These are phyloP conservation scores for Nitzschia inconspicua DNA, from an alignment of 108 stramenopile genomes.

Conservation along the genomic window DNA sequence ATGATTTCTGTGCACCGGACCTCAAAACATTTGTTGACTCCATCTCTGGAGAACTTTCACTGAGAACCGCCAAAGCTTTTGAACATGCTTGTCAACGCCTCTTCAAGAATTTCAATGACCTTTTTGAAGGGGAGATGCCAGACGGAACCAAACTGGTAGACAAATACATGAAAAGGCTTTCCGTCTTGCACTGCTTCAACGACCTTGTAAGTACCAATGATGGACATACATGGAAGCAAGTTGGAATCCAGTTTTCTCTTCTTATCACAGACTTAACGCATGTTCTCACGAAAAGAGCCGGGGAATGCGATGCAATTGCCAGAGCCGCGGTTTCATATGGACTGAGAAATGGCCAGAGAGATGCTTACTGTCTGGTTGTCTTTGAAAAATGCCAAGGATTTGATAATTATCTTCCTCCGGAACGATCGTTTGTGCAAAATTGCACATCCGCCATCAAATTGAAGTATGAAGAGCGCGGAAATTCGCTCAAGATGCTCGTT, in stretches of 20 bases:
- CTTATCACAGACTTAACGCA: no score
- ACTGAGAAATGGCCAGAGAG: conserved; percentile 1
- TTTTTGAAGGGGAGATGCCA: neutral
- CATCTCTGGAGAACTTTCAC: neutral
- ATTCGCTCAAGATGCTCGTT: no score
- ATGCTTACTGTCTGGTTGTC: conserved; percentile 2
- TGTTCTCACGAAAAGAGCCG: neutral
- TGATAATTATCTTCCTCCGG: conserved; percentile 16
- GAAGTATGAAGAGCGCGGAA: no score
- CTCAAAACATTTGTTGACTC: no score
- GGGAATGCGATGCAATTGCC: neutral
- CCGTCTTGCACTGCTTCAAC: neutral
- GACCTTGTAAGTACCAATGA: no score
- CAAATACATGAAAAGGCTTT: neutral
- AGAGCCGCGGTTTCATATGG: neutral
- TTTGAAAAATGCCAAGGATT: conserved; percentile 4
- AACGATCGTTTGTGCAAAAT: conserved; percentile 26
- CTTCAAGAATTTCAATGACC: neutral
- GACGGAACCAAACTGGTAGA: neutral
- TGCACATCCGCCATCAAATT: neutral
- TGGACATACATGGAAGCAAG: conserved; percentile 11
- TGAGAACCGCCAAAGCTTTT: neutral
- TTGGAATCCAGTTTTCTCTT: neutral
- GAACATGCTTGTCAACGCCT: neutral
- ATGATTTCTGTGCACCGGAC: no score